Base-by-base conservation (phyloP, 768 basidiomycete species). In the Russula sp. region DNA sequence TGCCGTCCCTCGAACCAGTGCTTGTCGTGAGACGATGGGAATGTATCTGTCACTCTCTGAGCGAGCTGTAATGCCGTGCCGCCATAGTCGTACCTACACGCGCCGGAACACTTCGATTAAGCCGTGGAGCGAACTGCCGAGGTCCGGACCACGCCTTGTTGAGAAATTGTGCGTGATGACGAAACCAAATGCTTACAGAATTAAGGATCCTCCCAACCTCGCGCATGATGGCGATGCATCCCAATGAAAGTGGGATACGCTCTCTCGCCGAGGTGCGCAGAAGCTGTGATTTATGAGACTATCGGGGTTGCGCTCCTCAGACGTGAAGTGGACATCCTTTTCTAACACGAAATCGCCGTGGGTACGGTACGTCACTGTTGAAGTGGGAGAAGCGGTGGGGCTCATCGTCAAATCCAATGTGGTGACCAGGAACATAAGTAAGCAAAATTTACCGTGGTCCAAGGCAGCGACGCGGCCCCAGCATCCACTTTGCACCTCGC, bases 401-500 rank as follows among this genome's bases (percentile, higher is more conserved):
- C 18, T 51, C 50, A 27, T 27, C 27, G 27, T 27, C 27, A 27
- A 3, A 27, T 27, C 27, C 27, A 27, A 27, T 27, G 27, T 27
- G 27, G 27, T 27, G 27, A 27, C 27, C 27, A 27, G 27, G 27
- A 27, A 27, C 27, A 27, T 27, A 51, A 18, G 40, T 50, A 35
- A 14, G 27, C 56, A 20, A 31, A 27, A 27, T 27, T 27, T 27
- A 27, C 27, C 27, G 27, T 27, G 27, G 27, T 27, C 27, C 20
- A 94, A 71, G 1, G 90, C 84, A 37, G 94, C 91, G 9, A 93
- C 84, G 4, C 94, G 77, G 65, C 87, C 88, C 89, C 91, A 92
- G 69, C 95, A 96, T 27, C 27, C 27, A 27, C 27, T 27, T 27
- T 27, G 27, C 27, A 27, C 27, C 27, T 27, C 27, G 27, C 27